Conservation (phyloP, 139 green algal species). For the Desmodesmus armatus region DNA sequence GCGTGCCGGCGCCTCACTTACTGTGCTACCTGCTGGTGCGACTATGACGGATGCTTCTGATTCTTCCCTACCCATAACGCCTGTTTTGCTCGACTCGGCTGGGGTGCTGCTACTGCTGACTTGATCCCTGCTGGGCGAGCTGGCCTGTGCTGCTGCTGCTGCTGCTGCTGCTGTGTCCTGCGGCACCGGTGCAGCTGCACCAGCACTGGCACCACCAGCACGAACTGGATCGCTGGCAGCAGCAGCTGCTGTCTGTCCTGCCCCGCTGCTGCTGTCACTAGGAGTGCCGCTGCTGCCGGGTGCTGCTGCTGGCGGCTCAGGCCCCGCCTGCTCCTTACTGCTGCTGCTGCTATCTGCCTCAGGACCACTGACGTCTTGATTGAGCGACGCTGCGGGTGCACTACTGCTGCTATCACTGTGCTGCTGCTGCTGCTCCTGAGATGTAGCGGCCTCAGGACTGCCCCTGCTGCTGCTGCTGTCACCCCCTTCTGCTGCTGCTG, state of each 20-base stretch:
- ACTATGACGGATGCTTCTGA: too few species aligned
- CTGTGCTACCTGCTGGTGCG: neutral
- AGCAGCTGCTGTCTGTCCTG: neutral
- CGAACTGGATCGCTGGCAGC: neutral
- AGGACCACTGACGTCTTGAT: too few species aligned
- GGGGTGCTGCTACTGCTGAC: neutral
- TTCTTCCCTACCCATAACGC: neutral
- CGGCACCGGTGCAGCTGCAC: neutral
- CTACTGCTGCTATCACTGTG: neutral
- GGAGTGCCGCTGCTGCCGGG: neutral
- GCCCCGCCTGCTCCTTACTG: too few species aligned
- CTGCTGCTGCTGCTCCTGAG: neutral
- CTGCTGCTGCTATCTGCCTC: too few species aligned
- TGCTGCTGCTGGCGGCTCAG: constrained; percentile 25
- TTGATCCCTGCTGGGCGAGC: neutral
- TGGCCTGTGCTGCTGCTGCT: constrained; percentile 17
- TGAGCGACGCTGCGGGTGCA: too few species aligned
- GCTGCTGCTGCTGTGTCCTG: constrained; percentile 12
- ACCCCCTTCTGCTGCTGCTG: neutral
- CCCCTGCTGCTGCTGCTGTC: constrained; percentile 22
- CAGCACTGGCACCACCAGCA: neutral
- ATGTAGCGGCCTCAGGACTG: neutral
- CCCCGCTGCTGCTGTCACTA: constrained; percentile 16
- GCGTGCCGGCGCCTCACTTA: neutral
- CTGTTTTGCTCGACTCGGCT: neutral